phyloP scores from a whole-genome alignment of 2,329 filamentous ascomycete genomes.

The Fusarium succisae region DNA sequence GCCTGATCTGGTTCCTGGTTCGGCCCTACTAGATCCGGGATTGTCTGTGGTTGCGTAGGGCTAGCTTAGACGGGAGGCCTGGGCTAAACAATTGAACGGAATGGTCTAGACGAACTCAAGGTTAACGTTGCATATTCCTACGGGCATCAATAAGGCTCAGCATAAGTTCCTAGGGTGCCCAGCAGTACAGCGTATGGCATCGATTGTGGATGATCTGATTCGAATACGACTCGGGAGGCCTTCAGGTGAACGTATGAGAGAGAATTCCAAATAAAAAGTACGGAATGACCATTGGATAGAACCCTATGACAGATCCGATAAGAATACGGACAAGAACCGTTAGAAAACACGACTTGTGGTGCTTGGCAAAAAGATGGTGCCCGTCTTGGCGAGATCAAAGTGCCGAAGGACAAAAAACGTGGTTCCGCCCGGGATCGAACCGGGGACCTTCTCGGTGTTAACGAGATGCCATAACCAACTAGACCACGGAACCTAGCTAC shows the following conservation, averaged over 20 bases:
- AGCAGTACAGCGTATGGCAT: not conserved
- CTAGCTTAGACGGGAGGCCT: not conserved
- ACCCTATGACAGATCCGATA: not conserved
- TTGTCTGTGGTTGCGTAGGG: not conserved
- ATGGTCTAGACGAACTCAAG: not conserved
- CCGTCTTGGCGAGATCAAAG: not conserved
- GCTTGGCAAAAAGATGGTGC: not conserved
- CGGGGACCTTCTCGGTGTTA: conserved; percentile 23
- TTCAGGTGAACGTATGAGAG: no score
- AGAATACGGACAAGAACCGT: not conserved
- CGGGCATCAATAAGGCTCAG: not conserved
- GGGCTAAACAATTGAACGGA: not conserved
- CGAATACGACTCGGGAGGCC: no score
- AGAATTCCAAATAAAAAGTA: not conserved
- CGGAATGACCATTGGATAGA: not conserved
- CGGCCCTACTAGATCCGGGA: not conserved
- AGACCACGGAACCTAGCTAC: conserved; percentile 9
- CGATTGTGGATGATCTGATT: no score
- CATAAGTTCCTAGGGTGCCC: not conserved
- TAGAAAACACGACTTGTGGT: not conserved
- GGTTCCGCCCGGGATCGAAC: conserved; percentile 19
- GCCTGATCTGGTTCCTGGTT: not conserved
- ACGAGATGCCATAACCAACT: conserved; percentile 23
- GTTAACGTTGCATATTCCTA: not conserved
- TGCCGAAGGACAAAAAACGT: not conserved